Conservation (phyloP, 2,329 filamentous ascomycete species). For the Aspergillus udagawae region DNA sequence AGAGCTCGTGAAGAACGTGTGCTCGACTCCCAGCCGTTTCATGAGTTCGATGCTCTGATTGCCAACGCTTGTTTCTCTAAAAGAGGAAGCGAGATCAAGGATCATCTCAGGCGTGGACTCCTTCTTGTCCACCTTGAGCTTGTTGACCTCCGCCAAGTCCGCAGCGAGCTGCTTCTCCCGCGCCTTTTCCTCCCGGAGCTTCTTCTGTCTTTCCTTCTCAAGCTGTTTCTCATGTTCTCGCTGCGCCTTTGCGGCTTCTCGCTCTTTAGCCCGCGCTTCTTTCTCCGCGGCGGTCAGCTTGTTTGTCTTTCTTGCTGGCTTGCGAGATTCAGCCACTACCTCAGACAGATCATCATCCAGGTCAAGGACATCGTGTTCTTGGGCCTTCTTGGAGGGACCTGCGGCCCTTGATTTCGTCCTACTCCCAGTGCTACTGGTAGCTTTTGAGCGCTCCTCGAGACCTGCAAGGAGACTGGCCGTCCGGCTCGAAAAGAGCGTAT, state of each 20-base stretch:
- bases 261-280: constrained; percentile 51
- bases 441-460: constrained; percentile 18
- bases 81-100: constrained; percentile 59
- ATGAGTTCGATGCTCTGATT: constrained; percentile 43
- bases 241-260: constrained; percentile 47
- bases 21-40: constrained; percentile 39
- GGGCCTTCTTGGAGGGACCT: constrained; percentile 7
- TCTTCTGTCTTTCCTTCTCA: constrained; percentile 49
- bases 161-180: constrained; percentile 61
- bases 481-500: constrained; percentile 33
- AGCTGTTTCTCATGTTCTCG: constrained; percentile 53
- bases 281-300: constrained; percentile 29
- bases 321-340: constrained; percentile 45
- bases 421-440: constrained; percentile 1
- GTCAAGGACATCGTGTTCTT: not conserved
- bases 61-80: constrained; percentile 47
- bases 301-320: constrained; percentile 38
- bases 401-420: not conserved
- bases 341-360: constrained; percentile 17
- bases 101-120: constrained; percentile 73
- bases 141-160: constrained; percentile 70
- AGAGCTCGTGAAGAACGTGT: constrained; percentile 34
- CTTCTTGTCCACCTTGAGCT: constrained; percentile 68
- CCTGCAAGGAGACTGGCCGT: constrained; percentile 39
- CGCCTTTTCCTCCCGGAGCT: constrained; percentile 53